A percentile compares a stretch with the other conserved stretches of the same genome.
Conservation (phyloP, 2,329 filamentous ascomycete species). For the Claviceps lovelessii region DNA sequence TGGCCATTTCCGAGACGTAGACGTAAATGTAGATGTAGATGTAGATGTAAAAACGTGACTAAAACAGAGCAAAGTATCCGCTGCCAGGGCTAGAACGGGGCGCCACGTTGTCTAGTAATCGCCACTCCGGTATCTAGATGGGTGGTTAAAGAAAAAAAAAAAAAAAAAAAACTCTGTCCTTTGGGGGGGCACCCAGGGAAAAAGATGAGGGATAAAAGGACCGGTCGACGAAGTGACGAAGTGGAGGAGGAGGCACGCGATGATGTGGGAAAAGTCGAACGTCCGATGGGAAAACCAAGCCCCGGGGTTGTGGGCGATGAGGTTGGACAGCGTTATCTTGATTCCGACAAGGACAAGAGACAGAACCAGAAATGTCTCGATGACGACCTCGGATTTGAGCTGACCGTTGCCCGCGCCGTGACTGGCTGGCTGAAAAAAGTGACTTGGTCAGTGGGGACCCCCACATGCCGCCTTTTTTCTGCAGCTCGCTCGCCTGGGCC, state of each 20-base stretch:
- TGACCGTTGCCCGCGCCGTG: background rate
- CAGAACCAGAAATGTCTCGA: background rate
- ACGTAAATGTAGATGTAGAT: background rate
- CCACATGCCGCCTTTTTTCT: background rate
- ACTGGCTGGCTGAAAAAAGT: background rate
- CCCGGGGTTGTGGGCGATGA: too few relatives aligned
- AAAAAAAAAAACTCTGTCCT: too few relatives aligned
- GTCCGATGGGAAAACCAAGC: too few relatives aligned
- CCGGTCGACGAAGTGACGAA: too few relatives aligned
- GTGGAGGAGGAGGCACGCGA: too few relatives aligned
- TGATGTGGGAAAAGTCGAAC: too few relatives aligned
- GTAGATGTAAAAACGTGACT: background rate
- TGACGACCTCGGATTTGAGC: background rate
- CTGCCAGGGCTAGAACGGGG: too few relatives aligned
- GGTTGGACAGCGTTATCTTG: too few relatives aligned
- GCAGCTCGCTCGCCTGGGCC: background rate
- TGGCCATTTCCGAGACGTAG: slow-evolving; percentile 39
- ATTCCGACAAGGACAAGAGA: too few relatives aligned
- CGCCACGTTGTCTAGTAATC: background rate
- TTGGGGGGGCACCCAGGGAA: background rate
- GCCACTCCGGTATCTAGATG: background rate
- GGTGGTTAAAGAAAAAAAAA: too few relatives aligned
- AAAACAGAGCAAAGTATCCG: too few relatives aligned
- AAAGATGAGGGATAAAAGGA: too few relatives aligned
- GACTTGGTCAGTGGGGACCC: background rate